These are phyloP conservation scores for Lentinula edodes DNA, from an alignment of 768 basidiomycete species.

Conservation along the genomic window DNA sequence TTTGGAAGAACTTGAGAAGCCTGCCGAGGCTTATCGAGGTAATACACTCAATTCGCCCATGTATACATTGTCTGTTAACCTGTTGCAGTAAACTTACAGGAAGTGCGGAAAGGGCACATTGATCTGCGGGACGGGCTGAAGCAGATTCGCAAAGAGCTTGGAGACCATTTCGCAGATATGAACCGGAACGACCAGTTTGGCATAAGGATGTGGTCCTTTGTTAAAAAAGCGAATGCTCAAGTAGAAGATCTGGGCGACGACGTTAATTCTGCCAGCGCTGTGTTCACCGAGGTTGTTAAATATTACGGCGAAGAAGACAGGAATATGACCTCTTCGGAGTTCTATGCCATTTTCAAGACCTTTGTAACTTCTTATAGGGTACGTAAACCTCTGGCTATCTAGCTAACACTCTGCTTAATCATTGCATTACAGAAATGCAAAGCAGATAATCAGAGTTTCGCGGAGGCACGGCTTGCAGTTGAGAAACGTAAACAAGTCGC, in stretches of 20 bases:
- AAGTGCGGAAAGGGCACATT: slow-evolving; percentile 69
- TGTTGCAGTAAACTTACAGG: slow-evolving; percentile 73
- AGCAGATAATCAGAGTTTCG: slow-evolving; percentile 65
- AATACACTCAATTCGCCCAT: slow-evolving; percentile 10
- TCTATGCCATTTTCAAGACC: slow-evolving; percentile 96
- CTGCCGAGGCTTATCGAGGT: slow-evolving; percentile 93
- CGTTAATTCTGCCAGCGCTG: slow-evolving; percentile 78
- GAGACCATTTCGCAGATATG: slow-evolving; percentile 72
- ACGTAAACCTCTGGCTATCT: slow-evolving; percentile 11
- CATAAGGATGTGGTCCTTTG: slow-evolving; percentile 88
- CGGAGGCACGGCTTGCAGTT: slow-evolving; percentile 61
- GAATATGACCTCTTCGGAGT: slow-evolving; percentile 81
- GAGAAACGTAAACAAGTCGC: slow-evolving; percentile 67
- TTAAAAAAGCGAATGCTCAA: slow-evolving; percentile 66
- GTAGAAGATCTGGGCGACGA: slow-evolving; percentile 84
- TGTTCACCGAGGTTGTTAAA: slow-evolving; percentile 77
- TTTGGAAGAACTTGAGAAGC: slow-evolving; percentile 81
- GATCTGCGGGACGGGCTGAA: slow-evolving; percentile 77
- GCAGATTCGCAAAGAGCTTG: slow-evolving; percentile 73
- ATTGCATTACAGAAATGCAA: slow-evolving; percentile 71
- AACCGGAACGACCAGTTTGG: slow-evolving; percentile 74
- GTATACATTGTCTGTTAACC: background rate
- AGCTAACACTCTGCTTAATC: background rate
- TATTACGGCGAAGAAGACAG: slow-evolving; percentile 95
- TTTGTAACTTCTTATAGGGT: slow-evolving; percentile 93